phyloP scores from a whole-genome alignment of 2,329 filamentous ascomycete genomes.

The Aspergillus luchuensis region DNA sequence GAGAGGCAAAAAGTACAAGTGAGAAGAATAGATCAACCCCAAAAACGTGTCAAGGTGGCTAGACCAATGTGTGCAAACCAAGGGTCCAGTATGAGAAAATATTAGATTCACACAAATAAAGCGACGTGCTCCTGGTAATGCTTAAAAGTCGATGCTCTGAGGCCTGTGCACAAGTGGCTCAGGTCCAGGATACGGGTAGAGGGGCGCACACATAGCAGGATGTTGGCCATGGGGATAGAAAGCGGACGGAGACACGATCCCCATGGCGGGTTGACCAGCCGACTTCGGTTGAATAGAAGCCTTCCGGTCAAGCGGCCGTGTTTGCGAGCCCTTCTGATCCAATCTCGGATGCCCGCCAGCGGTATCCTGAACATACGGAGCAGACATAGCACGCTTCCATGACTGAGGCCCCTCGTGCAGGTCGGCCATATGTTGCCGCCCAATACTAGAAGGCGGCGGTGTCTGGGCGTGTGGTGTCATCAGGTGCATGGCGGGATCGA shows the following conservation, averaged over 20 bases:
- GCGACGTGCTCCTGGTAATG: neutral
- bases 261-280: conserved; percentile 17
- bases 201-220: conserved; percentile 32
- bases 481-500: conserved; percentile 28
- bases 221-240: conserved; percentile 28
- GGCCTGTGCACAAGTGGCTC: conserved; percentile 25
- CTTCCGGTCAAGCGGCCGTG: conserved; percentile 21
- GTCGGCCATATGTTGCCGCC: conserved; percentile 21
- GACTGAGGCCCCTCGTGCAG: conserved; percentile 26
- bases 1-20: neutral
- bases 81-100: neutral
- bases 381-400: conserved; percentile 34
- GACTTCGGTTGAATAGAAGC: conserved; percentile 22
- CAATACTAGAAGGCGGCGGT: conserved; percentile 19
- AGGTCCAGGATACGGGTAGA: conserved; percentile 30
- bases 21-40: neutral
- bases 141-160: conserved; percentile 27
- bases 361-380: conserved; percentile 27
- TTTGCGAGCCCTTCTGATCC: conserved; percentile 23
- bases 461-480: conserved; percentile 29
- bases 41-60: neutral
- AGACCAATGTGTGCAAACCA: neutral
- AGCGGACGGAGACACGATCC: conserved; percentile 24
- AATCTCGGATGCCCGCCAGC: conserved; percentile 18
- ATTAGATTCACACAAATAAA: conserved; percentile 6